phyloP scores from a whole-genome alignment of 1,284 basidiomycete species.

The Apiotrichum gracile region DNA sequence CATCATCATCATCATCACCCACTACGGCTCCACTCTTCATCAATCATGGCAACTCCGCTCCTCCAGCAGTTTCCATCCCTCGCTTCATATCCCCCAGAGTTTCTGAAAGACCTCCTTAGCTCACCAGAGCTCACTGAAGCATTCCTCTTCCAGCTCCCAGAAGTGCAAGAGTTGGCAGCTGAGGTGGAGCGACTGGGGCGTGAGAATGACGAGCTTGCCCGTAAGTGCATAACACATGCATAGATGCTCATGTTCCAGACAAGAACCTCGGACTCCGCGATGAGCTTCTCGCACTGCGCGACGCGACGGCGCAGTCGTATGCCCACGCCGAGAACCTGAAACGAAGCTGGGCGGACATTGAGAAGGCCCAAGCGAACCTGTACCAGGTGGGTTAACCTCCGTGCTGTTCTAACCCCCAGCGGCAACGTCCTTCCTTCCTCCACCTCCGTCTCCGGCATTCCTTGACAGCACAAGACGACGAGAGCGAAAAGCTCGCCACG shows the following conservation, averaged over 20 bases:
- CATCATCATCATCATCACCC: neutral
- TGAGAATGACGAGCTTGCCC: constrained; percentile 75
- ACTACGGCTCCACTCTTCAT: neutral
- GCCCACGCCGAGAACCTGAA: constrained; percentile 74
- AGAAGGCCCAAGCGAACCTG: constrained; percentile 75
- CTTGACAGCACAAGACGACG: constrained; percentile 78
- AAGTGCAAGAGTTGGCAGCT: constrained; percentile 66
- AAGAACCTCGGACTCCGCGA: constrained; percentile 71
- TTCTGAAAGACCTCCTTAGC: constrained; percentile 72
- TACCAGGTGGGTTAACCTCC: constrained; percentile 64
- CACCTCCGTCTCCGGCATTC: constrained; percentile 77
- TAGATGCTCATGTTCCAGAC: too few species aligned
- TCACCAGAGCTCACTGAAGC: constrained; percentile 82
- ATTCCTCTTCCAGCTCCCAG: constrained; percentile 67
- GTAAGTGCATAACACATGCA: constrained; percentile 52
- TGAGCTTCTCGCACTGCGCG: constrained; percentile 62
- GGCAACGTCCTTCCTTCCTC: constrained; percentile 75
- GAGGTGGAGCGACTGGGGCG: constrained; percentile 68
- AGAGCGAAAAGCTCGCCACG: constrained; percentile 72
- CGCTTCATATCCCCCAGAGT: constrained; percentile 33
- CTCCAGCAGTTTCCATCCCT: constrained; percentile 44
- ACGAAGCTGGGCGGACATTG: constrained; percentile 71
- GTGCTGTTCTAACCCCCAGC: constrained; percentile 52
- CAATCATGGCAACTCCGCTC: constrained; percentile 41
- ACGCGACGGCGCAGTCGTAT: constrained; percentile 76